These are phyloP conservation scores for Trametes punicea DNA, from an alignment of 768 basidiomycete genomes.

Conservation along the genomic window DNA sequence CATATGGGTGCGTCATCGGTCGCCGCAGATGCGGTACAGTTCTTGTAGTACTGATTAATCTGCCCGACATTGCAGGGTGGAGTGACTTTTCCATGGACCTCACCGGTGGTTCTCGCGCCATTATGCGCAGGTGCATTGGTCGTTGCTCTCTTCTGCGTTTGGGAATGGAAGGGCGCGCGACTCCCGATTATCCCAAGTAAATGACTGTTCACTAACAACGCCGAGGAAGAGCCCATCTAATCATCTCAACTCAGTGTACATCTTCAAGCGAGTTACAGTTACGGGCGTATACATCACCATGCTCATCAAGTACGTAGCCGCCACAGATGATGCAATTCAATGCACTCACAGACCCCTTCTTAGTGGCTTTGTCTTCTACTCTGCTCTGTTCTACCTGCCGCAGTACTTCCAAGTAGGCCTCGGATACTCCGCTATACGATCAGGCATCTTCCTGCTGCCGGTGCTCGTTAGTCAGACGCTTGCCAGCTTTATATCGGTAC, in stretches of 20 bases:
- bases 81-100: conserved; percentile 68
- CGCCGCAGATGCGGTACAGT: neutral
- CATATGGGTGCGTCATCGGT: conserved; percentile 53
- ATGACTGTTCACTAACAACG: conserved; percentile 20
- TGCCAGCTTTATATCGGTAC: conserved; percentile 48
- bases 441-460: conserved; percentile 65
- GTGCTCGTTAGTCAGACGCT: conserved; percentile 63
- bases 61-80: conserved; percentile 56
- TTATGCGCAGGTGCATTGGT: conserved; percentile 50
- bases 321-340: no score
- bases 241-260: conserved; percentile 60
- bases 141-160: conserved; percentile 56
- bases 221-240: neutral
- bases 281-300: conserved; percentile 66
- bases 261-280: conserved; percentile 66
- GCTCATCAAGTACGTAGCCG: conserved; percentile 63
- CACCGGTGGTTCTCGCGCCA: conserved; percentile 48
- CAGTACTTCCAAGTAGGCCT: conserved; percentile 73
- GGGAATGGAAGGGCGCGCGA: conserved; percentile 68
- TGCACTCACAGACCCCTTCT: no score
- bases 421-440: conserved; percentile 62
- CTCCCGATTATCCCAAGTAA: conserved; percentile 72
- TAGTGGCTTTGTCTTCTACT: conserved; percentile 61
- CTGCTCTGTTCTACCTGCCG: conserved; percentile 67
- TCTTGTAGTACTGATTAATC: conserved; percentile 2